Evolutionary conservation across 495 filamentous ascomycete species (phyloP).

Genomic region (Ascodesmis nigricans): DNA sequence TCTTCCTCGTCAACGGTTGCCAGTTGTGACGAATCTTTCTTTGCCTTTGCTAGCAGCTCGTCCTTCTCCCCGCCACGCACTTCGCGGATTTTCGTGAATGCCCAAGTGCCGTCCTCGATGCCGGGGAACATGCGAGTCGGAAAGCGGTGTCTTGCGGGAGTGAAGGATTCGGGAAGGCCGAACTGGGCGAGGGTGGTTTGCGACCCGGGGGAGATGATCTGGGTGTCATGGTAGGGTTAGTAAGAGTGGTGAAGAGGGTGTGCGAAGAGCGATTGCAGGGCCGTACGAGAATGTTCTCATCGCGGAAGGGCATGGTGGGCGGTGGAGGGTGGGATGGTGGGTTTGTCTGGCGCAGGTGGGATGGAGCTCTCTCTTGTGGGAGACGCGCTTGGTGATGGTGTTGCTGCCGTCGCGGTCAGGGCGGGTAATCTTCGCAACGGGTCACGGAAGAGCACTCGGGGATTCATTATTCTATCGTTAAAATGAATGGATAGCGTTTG

Average conservation of each 20-base stretch:
- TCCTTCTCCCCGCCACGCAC: conserved; percentile 36
- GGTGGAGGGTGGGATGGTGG: background rate
- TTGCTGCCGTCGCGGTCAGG: no score
- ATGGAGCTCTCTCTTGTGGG: no score
- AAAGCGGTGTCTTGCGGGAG: conserved; percentile 58
- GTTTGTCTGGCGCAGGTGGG: background rate
- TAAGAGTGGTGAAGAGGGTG: background rate
- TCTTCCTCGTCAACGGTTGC: conserved; percentile 24
- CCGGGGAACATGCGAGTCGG: conserved; percentile 85
- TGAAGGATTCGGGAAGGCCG: conserved; percentile 75
- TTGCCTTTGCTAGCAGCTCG: conserved; percentile 22
- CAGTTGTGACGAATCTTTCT: conserved; percentile 20
- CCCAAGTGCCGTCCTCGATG: conserved; percentile 52
- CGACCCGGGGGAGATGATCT: conserved; percentile 88
- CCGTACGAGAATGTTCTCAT: conserved; percentile 52
- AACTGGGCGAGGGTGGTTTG: conserved; percentile 84
- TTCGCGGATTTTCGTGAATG: conserved; percentile 53
- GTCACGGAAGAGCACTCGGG: no score
- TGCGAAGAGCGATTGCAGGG: conserved; percentile 1
- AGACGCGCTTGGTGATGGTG: no score
- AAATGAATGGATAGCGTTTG: no score
- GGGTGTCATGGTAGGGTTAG: conserved; percentile 3
- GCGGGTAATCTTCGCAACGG: no score
- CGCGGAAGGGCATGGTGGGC: conserved; percentile 45
- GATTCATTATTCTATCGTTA: no score